phyloP scores from a whole-genome alignment of 106 monocot species.

The Apostasia shenzhenica region DNA sequence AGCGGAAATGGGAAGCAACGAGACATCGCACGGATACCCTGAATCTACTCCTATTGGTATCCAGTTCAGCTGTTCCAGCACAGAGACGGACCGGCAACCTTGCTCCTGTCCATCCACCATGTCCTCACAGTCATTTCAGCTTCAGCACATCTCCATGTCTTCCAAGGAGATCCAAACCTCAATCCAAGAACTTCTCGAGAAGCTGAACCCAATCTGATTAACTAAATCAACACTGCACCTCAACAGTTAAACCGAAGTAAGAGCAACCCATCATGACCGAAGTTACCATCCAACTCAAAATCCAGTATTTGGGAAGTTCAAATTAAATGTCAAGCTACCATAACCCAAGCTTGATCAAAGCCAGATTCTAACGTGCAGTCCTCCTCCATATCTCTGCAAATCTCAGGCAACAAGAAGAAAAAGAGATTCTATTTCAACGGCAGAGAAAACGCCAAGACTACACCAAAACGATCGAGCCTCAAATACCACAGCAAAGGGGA shows the following conservation, averaged over 20 bases:
- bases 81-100: slow-evolving; percentile 12
- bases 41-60: slow-evolving; percentile 16
- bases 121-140: slow-evolving; percentile 38
- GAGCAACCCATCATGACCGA: too few species aligned
- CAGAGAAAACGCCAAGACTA: background rate
- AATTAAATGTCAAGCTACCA: background rate
- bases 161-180: background rate
- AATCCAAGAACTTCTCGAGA: background rate
- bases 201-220: background rate
- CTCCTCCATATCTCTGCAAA: slow-evolving; percentile 13
- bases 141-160: slow-evolving; percentile 20
- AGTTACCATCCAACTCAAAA: background rate
- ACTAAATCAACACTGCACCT: background rate
- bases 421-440: background rate
- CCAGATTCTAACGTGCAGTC: slow-evolving; percentile 8
- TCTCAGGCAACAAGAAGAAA: background rate
- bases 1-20: slow-evolving; percentile 91
- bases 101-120: slow-evolving; percentile 38
- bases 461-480: background rate
- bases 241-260: background rate
- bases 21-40: slow-evolving; percentile 51
- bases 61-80: slow-evolving; percentile 31
- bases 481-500: background rate
- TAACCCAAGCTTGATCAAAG: background rate
- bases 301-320: background rate